phyloP scores from a whole-genome alignment of 441 rosid genomes.

The Eruca vesicaria region DNA sequence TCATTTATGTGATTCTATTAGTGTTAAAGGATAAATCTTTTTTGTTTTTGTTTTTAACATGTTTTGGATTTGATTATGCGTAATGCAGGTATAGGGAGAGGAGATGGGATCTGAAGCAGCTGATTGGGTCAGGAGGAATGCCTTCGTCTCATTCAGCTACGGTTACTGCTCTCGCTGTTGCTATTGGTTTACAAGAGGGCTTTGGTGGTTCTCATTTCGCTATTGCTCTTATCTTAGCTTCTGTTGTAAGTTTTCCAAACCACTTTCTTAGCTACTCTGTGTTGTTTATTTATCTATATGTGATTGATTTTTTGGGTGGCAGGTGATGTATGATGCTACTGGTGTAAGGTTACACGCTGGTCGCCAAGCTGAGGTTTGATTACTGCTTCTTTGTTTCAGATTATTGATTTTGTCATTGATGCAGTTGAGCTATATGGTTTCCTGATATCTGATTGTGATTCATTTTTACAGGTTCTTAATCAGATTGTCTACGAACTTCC shows the following conservation, averaged over 20 bases:
- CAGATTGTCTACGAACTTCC: constrained; percentile 83
- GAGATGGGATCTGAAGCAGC: constrained; percentile 55
- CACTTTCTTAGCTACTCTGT: background rate
- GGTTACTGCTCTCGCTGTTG: constrained; percentile 54
- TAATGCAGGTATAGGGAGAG: constrained; percentile 51
- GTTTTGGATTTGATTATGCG: constrained; percentile 5
- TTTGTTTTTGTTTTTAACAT: background rate
- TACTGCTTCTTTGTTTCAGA: background rate
- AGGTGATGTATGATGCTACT: constrained; percentile 83
- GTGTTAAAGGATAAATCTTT: background rate
- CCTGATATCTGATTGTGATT: constrained; percentile 1
- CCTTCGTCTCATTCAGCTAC: constrained; percentile 73
- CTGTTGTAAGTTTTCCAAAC: constrained; percentile 11
- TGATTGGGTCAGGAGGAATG: constrained; percentile 66
- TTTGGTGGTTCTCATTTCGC: constrained; percentile 54
- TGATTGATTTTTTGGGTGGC: constrained; percentile 23
- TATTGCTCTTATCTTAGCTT: constrained; percentile 34
- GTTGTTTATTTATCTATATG: background rate
- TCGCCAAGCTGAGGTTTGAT: constrained; percentile 70
- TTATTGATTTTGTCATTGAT: background rate
- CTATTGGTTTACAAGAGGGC: constrained; percentile 58
- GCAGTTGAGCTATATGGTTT: background rate
- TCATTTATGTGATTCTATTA: background rate
- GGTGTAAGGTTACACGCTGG: constrained; percentile 73
- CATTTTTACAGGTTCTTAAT: constrained; percentile 56